These are phyloP conservation scores for Wickerhamomyces tratensis DNA, from an alignment of 805 yeast genomes.

Conservation along the genomic window DNA sequence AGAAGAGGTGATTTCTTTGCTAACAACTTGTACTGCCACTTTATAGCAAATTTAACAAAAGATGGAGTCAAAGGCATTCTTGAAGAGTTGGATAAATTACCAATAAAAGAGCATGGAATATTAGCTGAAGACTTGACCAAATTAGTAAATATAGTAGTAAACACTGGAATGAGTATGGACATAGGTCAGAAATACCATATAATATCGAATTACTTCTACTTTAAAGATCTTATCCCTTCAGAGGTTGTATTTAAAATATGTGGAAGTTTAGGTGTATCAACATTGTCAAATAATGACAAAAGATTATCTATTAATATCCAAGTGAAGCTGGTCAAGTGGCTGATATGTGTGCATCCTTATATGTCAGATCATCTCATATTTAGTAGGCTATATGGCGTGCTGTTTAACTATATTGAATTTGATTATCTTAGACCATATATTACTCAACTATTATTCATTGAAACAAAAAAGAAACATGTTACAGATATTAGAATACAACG, in stretches of 20 bases:
- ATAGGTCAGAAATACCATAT: conserved; percentile 7
- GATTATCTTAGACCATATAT: conserved; percentile 24
- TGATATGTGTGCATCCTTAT: conserved; percentile 20
- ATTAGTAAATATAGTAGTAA: conserved; percentile 2
- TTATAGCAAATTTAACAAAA: background rate
- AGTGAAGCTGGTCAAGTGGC: conserved; percentile 21
- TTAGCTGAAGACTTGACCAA: conserved; percentile 1
- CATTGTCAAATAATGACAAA: conserved; percentile 13
- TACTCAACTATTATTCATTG: conserved; percentile 23
- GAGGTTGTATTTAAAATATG: conserved; percentile 17
- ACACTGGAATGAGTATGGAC: conserved; percentile 3
- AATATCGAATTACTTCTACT: conserved; percentile 18
- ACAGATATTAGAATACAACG: conserved; percentile 19
- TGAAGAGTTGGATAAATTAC: background rate
- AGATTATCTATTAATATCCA: conserved; percentile 16
- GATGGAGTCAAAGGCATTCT: background rate
- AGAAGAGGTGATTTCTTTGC: too few species aligned
- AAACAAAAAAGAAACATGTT: conserved; percentile 20
- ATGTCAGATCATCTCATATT: conserved; percentile 11
- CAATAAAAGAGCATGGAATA: conserved; percentile 5
- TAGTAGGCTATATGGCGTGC: conserved; percentile 15
- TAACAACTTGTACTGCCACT: too few species aligned
- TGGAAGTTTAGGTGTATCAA: conserved; percentile 20
- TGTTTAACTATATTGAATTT: conserved; percentile 25
- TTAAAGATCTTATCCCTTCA: conserved; percentile 18